Evolutionary conservation across 495 filamentous ascomycete genomes (phyloP).

Genomic region (Daldinia bambusicola): DNA sequence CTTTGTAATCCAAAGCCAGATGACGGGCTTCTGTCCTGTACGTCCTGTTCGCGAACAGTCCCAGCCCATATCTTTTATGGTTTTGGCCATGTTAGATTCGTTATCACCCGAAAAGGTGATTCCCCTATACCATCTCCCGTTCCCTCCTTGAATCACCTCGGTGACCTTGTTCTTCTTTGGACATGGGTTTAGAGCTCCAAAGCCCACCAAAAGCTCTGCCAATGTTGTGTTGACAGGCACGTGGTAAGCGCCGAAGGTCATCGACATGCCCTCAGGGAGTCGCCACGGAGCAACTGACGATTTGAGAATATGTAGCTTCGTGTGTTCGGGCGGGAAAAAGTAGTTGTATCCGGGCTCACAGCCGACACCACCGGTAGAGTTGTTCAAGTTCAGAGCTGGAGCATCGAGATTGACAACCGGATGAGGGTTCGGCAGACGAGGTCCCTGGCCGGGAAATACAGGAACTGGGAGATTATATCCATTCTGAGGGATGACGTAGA

Average conservation of each 20-base stretch:
- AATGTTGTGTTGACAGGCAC: conserved; percentile 57
- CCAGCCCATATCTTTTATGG: conserved; percentile 53
- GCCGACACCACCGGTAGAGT: conserved; percentile 65
- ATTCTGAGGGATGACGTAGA: conserved; percentile 36
- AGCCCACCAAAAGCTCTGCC: conserved; percentile 56
- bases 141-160: conserved; percentile 54
- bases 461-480: conserved; percentile 34
- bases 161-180: conserved; percentile 55
- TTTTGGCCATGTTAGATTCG: conserved; percentile 35
- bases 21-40: conserved; percentile 51
- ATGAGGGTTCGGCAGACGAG: conserved; percentile 49
- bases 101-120: conserved; percentile 47
- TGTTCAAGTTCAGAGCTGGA: conserved; percentile 64
- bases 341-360: conserved; percentile 64
- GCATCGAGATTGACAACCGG: conserved; percentile 59
- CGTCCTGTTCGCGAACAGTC: conserved; percentile 49
- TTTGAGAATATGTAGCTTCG: conserved; percentile 61
- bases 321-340: conserved; percentile 60
- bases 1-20: conserved; percentile 55
- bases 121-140: conserved; percentile 53
- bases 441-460: conserved; percentile 33
- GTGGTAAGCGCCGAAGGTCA: conserved; percentile 51
- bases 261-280: conserved; percentile 36
- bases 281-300: conserved; percentile 56
- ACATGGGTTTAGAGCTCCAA: conserved; percentile 56